These are phyloP conservation scores for Tremellales sp. DNA, from an alignment of 1,284 basidiomycete species.

Conservation along the genomic window DNA sequence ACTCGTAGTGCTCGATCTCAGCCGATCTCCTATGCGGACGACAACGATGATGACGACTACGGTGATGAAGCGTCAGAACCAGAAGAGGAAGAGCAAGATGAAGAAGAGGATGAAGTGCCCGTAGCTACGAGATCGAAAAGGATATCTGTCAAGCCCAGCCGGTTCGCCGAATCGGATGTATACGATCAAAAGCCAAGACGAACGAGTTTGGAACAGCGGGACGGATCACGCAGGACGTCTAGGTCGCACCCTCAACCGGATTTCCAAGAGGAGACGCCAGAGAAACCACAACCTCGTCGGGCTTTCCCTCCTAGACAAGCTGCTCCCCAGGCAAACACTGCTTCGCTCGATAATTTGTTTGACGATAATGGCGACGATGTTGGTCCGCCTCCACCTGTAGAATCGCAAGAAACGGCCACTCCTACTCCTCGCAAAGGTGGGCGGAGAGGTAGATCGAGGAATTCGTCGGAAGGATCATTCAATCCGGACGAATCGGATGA, in stretches of 20 bases:
- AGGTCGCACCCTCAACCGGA: slow-evolving; percentile 20
- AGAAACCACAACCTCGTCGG: slow-evolving; percentile 10
- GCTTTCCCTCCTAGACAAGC: slow-evolving; percentile 19
- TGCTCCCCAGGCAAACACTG: slow-evolving; percentile 5
- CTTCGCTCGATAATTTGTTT: slow-evolving; percentile 7
- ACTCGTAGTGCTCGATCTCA: not conserved
- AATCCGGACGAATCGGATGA: slow-evolving; percentile 24
- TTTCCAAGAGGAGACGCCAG: slow-evolving; percentile 34
- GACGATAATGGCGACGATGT: not conserved
- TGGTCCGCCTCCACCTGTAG: not conserved
- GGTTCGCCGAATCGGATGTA: slow-evolving; percentile 42
- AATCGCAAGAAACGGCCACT: not conserved
- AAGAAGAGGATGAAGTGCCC: slow-evolving; percentile 20
- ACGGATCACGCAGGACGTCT: slow-evolving; percentile 28
- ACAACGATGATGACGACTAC: slow-evolving; percentile 21
- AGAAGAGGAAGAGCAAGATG: slow-evolving; percentile 42
- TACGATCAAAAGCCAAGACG: slow-evolving; percentile 43
- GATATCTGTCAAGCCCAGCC: slow-evolving; percentile 18
- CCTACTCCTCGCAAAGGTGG: not conserved
- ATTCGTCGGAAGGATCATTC: slow-evolving; percentile 28
- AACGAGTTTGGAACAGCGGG: too few species aligned
- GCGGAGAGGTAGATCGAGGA: slow-evolving; percentile 9
- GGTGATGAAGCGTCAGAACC: slow-evolving; percentile 5
- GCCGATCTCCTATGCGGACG: slow-evolving; percentile 14
- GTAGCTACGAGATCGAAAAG: not conserved